Conservation (phyloP, 176 grass and related monocot genomes). For the Puccinellia tenuiflora region DNA sequence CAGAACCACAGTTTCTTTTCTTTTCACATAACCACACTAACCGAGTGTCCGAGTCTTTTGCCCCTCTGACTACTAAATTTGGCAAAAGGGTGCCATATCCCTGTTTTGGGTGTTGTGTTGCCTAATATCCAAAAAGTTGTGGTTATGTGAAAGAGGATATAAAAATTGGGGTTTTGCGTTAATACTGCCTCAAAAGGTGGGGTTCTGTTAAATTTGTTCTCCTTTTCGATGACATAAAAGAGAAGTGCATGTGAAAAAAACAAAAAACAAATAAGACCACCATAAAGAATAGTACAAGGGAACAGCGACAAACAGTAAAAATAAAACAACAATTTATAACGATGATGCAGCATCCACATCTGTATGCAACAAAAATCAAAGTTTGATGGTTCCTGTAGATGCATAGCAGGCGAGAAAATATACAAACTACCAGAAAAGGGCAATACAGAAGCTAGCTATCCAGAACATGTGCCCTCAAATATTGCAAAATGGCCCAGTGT, state of each 20-base stretch:
- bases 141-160: background rate
- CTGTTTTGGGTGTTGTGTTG: slow-evolving; percentile 5
- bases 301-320: background rate
- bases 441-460: background rate
- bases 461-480: background rate
- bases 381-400: background rate
- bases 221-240: background rate
- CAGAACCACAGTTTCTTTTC: background rate
- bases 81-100: background rate
- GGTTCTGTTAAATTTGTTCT: background rate
- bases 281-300: background rate
- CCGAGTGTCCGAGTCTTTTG: background rate
- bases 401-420: background rate
- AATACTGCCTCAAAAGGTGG: background rate
- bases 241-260: background rate
- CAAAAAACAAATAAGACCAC: background rate
- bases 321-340: background rate
- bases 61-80: background rate
- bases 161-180: background rate
- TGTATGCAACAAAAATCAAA: background rate
- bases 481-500: background rate
- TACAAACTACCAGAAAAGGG: background rate
- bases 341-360: background rate
- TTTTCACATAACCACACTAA: background rate
- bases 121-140: background rate